These are phyloP conservation scores for Barnettozyma sp. DNA, from an alignment of 805 yeast species.

Conservation along the genomic window DNA sequence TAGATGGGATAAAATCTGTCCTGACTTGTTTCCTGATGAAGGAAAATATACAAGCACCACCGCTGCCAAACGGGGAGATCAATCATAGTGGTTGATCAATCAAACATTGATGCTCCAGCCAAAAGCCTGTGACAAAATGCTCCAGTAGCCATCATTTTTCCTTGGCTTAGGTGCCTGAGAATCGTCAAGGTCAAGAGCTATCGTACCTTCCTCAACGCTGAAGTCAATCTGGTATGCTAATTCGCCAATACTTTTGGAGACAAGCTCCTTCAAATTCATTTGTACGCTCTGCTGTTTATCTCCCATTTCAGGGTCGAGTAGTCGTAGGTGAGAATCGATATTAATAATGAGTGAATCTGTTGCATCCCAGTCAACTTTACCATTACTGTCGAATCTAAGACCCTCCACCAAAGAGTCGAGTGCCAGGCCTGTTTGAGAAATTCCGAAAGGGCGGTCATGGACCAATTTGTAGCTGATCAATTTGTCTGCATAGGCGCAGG, in stretches of 20 bases:
- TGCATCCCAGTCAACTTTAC: conserved; percentile 2
- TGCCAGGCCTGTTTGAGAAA: no score
- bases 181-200: not conserved
- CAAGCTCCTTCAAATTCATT: conserved; percentile 1
- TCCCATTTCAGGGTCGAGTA: no score
- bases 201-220: not conserved
- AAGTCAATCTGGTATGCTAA: conserved; percentile 2
- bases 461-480: no score
- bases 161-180: not conserved
- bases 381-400: not conserved
- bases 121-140: not conserved
- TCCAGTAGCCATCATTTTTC: not conserved
- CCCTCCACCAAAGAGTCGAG: conserved; percentile 1
- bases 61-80: no score
- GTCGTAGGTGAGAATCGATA: not conserved
- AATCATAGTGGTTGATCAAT: not conserved
- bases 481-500: no score
- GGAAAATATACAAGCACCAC: no score
- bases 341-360: not conserved
- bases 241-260: not conserved
- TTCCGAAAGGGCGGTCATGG: no score
- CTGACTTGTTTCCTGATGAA: no score
- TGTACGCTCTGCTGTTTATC: no score
- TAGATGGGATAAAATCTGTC: no score
- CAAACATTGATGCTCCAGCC: not conserved